Evolutionary conservation across 164 flowering plant species (phyloP).

Genomic region (Macadamia integrifolia): DNA sequence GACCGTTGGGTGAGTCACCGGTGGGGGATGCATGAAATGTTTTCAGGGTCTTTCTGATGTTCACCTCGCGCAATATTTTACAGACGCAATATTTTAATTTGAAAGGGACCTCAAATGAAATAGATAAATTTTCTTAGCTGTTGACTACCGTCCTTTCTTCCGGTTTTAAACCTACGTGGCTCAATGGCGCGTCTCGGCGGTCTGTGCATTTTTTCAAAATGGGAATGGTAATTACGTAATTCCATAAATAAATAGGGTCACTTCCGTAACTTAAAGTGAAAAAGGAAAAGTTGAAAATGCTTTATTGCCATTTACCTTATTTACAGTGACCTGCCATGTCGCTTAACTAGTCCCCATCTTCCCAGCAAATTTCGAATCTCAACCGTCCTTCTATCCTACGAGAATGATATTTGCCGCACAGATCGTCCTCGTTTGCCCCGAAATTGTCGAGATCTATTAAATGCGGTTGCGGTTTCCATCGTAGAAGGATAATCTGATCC

Average conservation of each 20-base stretch:
- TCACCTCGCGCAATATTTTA: too few relatives aligned
- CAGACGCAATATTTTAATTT: not conserved
- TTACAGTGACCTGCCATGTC: constrained; percentile 6
- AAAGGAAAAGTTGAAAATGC: constrained; percentile 9
- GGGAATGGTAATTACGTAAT: not conserved
- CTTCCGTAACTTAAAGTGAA: not conserved
- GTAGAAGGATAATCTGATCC: constrained; percentile 8
- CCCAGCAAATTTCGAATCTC: constrained; percentile 7
- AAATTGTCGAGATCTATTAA: constrained; percentile 14
- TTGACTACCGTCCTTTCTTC: not conserved
- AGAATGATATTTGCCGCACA: constrained; percentile 13
- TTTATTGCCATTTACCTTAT: not conserved
- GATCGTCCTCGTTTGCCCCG: constrained; percentile 16
- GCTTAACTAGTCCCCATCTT: constrained; percentile 12
- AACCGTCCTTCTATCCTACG: constrained; percentile 11
- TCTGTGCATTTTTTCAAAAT: not conserved
- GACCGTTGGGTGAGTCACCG: too few relatives aligned
- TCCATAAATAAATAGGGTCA: not conserved
- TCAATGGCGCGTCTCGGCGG: too few relatives aligned
- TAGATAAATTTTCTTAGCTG: not conserved
- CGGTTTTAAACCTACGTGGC: not conserved
- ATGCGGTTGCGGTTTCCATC: constrained; percentile 9
- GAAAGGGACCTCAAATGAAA: not conserved
- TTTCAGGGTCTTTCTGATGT: not conserved
- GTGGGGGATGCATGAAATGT: not conserved